Evolutionary conservation across 768 basidiomycete genomes (phyloP), one percentile per base, ranked within the genome.

Genomic region (Serpula lacrymans): DNA sequence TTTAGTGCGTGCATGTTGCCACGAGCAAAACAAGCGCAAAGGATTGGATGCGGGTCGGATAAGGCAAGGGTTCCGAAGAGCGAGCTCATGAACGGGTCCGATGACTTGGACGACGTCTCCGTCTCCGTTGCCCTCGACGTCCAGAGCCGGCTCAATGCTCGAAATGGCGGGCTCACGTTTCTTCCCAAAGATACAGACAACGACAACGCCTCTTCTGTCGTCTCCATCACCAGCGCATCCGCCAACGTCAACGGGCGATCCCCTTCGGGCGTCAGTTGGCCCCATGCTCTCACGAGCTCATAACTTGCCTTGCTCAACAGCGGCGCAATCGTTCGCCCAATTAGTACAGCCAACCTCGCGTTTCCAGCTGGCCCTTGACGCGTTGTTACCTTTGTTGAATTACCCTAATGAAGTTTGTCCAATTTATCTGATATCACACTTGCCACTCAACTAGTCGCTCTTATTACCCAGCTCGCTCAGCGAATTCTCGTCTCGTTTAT

Each of bases 361-460:
- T 48, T 89, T 89, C 64, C 85, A 88, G 71, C 75, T 88, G 62
- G 86, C 86, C 55, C 76, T 89, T 51, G 86, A 89, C 68, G 82
- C 80, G 68, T 66, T 89, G 57, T 68, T 89, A 60, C 86, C 86
- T 11, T 66, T 85, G 52, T 74, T 88, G 52, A 82, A 71, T 53
- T 59, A 66, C 66, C 46, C 69, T 41, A 67, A 67, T 45, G 78
- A 84, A 66, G 82, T 85, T 37, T 55, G 76, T 63, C 21, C 34
- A 43, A 46, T 29, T 43, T 39, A 36, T 42, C 23, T 51, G 36
- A 43, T 24, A 25, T 30, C 22, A 39, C 52, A 41, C 40, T 46
- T 48, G 34, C 27, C 23, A 39, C 30, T 36, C 22, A 41, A 46
- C 16, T 37, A 52, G 47, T 48, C 40, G 37, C 27, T 34, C 34